phyloP scores from a whole-genome alignment of 2,329 filamentous ascomycete genomes.

The Aspergillus nomiae region DNA sequence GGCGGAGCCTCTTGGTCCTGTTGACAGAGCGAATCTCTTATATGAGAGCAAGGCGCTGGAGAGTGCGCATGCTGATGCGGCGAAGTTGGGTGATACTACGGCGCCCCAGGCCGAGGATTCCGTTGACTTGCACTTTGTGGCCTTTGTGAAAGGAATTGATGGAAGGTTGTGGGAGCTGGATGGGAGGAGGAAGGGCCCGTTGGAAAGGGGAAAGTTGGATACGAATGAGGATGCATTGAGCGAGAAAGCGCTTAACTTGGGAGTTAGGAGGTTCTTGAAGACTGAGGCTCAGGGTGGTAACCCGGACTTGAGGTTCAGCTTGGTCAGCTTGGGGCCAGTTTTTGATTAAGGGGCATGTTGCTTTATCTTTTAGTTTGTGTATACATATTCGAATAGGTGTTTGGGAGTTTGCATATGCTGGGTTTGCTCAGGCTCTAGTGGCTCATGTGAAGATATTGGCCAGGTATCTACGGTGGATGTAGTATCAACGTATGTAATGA shows the following conservation, averaged over 20 bases:
- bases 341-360: slow-evolving; percentile 45
- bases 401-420: not conserved
- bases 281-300: slow-evolving; percentile 60
- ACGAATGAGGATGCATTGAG: slow-evolving; percentile 72
- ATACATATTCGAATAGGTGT: not conserved
- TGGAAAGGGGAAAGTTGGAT: slow-evolving; percentile 65
- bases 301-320: slow-evolving; percentile 61
- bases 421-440: not conserved
- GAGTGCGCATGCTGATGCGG: slow-evolving; percentile 75
- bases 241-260: slow-evolving; percentile 71
- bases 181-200: slow-evolving; percentile 70
- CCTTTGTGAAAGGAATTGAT: slow-evolving; percentile 77
- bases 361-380: not conserved
- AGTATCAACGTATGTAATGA: not conserved
- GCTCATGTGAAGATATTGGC: not conserved
- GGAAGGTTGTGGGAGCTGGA: slow-evolving; percentile 80
- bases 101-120: slow-evolving; percentile 78
- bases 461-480: not conserved
- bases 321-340: slow-evolving; percentile 60
- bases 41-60: slow-evolving; percentile 78
- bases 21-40: slow-evolving; percentile 69
- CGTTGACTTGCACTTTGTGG: slow-evolving; percentile 94
- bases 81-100: slow-evolving; percentile 72
- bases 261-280: slow-evolving; percentile 63
- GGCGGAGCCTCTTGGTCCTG: slow-evolving; percentile 70